Conservation (phyloP, 257 asterid species). For the Echium plantagineum region DNA sequence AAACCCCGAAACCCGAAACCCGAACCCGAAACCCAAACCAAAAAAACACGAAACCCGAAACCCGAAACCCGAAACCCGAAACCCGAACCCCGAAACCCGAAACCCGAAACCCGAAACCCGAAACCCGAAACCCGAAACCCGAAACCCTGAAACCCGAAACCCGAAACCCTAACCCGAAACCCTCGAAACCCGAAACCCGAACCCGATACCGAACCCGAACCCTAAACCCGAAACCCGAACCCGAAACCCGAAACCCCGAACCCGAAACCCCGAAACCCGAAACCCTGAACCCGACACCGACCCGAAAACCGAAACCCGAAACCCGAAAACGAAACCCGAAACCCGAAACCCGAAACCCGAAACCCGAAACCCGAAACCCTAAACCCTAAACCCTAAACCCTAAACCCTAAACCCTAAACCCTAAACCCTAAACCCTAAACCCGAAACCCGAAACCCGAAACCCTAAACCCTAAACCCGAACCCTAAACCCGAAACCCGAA, state of each 20-base stretch:
- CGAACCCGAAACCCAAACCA: neutral
- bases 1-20: too few relatives aligned
- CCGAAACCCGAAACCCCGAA: neutral
- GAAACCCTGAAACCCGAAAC: too few relatives aligned
- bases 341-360: neutral
- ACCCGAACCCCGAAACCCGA: too few relatives aligned
- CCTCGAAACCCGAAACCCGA: neutral
- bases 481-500: neutral
- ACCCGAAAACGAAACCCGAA: neutral
- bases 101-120: too few relatives aligned
- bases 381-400: neutral
- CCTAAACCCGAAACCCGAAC: neutral
- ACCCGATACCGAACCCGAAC: neutral
- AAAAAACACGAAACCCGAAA: neutral
- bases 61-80: too few relatives aligned
- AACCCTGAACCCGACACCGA: too few relatives aligned
- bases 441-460: neutral
- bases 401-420: neutral
- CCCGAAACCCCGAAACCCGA: too few relatives aligned
- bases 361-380: neutral
- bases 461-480: neutral
- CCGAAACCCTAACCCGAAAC: neutral
- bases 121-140: neutral
- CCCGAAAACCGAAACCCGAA: neutral
- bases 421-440: neutral